Evolutionary conservation across 1,284 basidiomycete species (phyloP), one percentile per base, ranked within the genome.

Genomic region (Sparassis latifolia): DNA sequence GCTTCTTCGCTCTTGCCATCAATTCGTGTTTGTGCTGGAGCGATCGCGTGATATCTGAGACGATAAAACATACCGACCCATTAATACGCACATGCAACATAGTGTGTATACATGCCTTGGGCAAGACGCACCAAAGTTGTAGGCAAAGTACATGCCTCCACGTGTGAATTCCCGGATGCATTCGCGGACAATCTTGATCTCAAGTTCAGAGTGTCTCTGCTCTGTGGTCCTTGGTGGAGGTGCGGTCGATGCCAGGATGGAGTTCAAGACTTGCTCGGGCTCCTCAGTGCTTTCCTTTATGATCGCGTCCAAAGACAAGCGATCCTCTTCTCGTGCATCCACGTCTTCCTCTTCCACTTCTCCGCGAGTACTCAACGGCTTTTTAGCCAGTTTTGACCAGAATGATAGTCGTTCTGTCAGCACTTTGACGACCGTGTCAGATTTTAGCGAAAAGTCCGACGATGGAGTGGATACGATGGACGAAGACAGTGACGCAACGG

Each of bases 141-240:
- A 85, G 1, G 89, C 74, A 59, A 89, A 91, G 66, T 84, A 90
- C 85, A 92, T 90, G 42, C 81, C 84, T 6, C 86, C 87, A 57
- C 85, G 86, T 5, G 76, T 75, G 58, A 82, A 89, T 56, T 88
- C 81, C 51, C 76, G 74, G 33, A 89, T 71, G 44, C 77, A 79
- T 66, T 91, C 86, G 33, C 80, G 75, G n/a, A 91, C 68, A 40
- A 92, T 80, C 68, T 89, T 90, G 35, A 77, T 73, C 60, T 92
- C 89, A 6, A 93, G 67, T 60, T 89, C 84, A 2, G 74, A 75
- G 57, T 86, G 79, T 58, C 73, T 78, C 61, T 87, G 84, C 65
- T 86, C 85, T 1, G 68, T 55, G 1, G 81, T 78, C 2, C 62
- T 62, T 2, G 85, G 85, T 7, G 79, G 65, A 45, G 83, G 80